Base-by-base conservation (phyloP, 2,329 filamentous ascomycete species). In the Immersiporthe knoxdaviesiana region DNA sequence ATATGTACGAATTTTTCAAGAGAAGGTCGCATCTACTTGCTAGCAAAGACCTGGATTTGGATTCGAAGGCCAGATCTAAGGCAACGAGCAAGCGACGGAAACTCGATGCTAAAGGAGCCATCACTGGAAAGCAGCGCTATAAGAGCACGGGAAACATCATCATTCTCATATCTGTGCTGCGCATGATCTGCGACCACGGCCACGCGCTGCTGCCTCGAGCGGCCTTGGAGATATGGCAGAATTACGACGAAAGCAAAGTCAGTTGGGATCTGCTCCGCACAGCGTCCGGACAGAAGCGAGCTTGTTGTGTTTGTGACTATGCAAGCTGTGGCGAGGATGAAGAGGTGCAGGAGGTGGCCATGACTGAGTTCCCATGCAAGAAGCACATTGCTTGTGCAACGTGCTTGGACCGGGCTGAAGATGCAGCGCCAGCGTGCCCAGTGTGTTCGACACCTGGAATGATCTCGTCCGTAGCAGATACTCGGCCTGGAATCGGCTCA, bases 131-230 rank as follows among this genome's bases (percentile, higher is more conserved):
- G 14, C 35, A 27, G 63, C 50, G 21, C 24, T 60, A 30, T 24
- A 65, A 63, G 62, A 59, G 50, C 32, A 67, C 18, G 14, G 56
- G 41, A 14, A 68, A 74, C 59, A 74, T 76, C 5, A n/a, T 68
- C 35, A 8, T 35, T 6, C 62, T 76, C 4, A 75, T 78, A 58
- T 69, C 61, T n/a, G 56, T 73, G 11, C 70, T 78, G 8, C 68
- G 77, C 18, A 70, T 72, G 14, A 78, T 79, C 61, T 79, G 77
- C 72, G 69, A 79, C 62, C 75, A 79, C 58, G 77, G 77, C 4
- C 68, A 75, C 64, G 64, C 72, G 5, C 72, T 79, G 12, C 71
- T 79, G 3, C 72, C 74, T 30, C 62, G 61, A 35, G 59, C 60
- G 12, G 70, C 72, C 30, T 59, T 75, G 24, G 44, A 71, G 44